Percentiles rank a stretch among this genome's conserved stretches.
Conservation (phyloP, 2,329 filamentous ascomycete genomes). For the Fusarium oxysporum region DNA sequence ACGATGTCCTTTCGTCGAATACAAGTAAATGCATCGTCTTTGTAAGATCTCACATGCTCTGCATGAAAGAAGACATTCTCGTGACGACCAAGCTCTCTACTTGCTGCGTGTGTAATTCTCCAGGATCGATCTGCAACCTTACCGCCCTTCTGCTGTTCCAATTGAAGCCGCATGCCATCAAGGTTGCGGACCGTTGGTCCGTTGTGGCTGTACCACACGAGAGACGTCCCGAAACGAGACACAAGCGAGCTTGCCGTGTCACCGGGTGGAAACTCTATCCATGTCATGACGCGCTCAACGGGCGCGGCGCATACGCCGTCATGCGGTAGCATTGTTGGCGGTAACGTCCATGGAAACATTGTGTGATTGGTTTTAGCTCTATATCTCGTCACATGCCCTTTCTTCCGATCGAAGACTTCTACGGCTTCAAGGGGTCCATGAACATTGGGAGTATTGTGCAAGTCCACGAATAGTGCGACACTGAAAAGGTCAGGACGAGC, state of each 20-base stretch:
- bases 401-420: slow-evolving; percentile 57
- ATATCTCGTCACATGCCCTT: slow-evolving; percentile 55
- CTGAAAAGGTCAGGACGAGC: slow-evolving; percentile 87
- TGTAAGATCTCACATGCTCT: slow-evolving; percentile 79
- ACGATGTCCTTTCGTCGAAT: slow-evolving; percentile 78
- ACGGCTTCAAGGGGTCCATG: slow-evolving; percentile 59
- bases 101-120: slow-evolving; percentile 84
- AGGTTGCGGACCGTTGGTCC: slow-evolving; percentile 63
- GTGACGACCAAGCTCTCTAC: slow-evolving; percentile 84
- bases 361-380: slow-evolving; percentile 79
- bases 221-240: slow-evolving; percentile 49
- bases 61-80: slow-evolving; percentile 86
- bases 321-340: slow-evolving; percentile 76
- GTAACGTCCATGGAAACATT: slow-evolving; percentile 93
- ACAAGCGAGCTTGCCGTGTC: slow-evolving; percentile 51
- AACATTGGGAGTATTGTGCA: slow-evolving; percentile 79
- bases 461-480: slow-evolving; percentile 83
- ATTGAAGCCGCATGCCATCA: slow-evolving; percentile 70
- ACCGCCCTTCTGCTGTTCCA: slow-evolving; percentile 71
- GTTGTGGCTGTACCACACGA: slow-evolving; percentile 50
- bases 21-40: slow-evolving; percentile 86
- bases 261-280: slow-evolving; percentile 70
- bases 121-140: slow-evolving; percentile 61
- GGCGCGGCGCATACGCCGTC: slow-evolving; percentile 84
- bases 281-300: slow-evolving; percentile 75